Percentiles rank a stretch among this genome's conserved stretches.
These are phyloP conservation scores for Myriosclerotinia scirpicola DNA, from an alignment of 2,329 filamentous ascomycete genomes.

Conservation along the genomic window DNA sequence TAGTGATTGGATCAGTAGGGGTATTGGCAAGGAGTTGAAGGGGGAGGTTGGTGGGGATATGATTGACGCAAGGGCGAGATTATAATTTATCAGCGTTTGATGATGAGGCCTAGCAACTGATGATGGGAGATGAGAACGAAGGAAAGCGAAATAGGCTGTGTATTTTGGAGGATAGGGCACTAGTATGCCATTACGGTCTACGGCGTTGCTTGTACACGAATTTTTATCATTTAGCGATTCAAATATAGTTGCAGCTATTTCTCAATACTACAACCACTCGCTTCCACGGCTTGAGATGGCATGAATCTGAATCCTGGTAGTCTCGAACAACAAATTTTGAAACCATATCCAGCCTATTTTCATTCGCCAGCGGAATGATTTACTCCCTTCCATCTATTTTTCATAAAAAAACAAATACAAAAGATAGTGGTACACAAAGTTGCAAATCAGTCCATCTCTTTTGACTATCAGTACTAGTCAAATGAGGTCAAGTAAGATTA, in stretches of 20 bases:
- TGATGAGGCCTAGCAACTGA: background rate
- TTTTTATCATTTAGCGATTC: background rate
- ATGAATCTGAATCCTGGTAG: background rate
- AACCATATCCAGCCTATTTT: too few relatives aligned
- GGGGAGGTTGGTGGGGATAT: background rate
- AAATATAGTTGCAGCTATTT: background rate
- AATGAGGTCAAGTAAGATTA: too few relatives aligned
- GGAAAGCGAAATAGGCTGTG: background rate
- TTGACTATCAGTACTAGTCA: too few relatives aligned
- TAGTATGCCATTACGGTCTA: background rate
- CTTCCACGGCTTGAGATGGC: background rate
- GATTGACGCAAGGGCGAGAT: slow-evolving; percentile 23
- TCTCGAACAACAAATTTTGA: background rate
- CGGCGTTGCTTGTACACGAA: background rate
- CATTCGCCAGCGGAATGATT: too few relatives aligned
- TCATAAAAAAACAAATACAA: too few relatives aligned
- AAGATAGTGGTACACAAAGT: too few relatives aligned
- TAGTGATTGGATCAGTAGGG: slow-evolving; percentile 62
- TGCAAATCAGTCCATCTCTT: too few relatives aligned
- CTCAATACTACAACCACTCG: background rate
- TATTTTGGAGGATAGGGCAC: background rate
- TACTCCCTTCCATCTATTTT: too few relatives aligned
- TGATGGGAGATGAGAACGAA: background rate
- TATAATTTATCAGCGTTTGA: slow-evolving; percentile 15
- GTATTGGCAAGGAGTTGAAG: slow-evolving; percentile 51